Conservation (phyloP, 2,329 filamentous ascomycete species). For the Pseudogymnoascus sp. region DNA sequence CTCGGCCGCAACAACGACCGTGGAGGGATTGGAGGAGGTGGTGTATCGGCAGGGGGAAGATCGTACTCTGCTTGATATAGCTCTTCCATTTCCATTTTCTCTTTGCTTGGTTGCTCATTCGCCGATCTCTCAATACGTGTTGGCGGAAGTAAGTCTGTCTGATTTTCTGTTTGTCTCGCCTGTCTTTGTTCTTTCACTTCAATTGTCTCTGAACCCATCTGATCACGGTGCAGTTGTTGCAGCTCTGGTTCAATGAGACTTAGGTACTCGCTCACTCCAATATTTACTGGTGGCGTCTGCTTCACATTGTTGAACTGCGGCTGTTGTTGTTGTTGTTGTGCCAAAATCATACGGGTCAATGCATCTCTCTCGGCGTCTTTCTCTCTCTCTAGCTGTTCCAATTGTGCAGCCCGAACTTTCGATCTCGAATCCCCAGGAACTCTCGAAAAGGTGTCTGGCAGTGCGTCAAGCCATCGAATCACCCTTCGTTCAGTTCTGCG, state of each 20-base stretch:
- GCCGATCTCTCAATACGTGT: neutral
- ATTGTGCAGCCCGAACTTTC: neutral
- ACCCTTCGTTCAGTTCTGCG: neutral
- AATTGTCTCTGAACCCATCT: neutral
- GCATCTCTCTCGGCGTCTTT: neutral
- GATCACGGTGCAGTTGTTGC: neutral
- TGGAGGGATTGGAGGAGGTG: neutral
- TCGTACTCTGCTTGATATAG: neutral
- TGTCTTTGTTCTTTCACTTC: neutral
- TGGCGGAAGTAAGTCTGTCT: neutral
- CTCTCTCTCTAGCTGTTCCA: neutral
- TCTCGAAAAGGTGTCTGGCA: neutral
- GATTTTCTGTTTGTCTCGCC: neutral
- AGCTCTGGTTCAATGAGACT: neutral
- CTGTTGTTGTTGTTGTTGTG: neutral
- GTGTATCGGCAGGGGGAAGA: neutral
- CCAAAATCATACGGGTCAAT: neutral
- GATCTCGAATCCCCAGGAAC: neutral
- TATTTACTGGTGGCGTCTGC: neutral
- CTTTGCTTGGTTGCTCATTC: neutral
- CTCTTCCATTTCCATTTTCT: neutral
- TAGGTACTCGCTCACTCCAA: neutral
- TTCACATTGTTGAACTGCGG: neutral
- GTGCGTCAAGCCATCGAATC: neutral
- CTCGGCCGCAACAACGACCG: neutral